These are phyloP conservation scores for Cordyceps pruinosa DNA, from an alignment of 2,329 filamentous ascomycete species.

Conservation along the genomic window DNA sequence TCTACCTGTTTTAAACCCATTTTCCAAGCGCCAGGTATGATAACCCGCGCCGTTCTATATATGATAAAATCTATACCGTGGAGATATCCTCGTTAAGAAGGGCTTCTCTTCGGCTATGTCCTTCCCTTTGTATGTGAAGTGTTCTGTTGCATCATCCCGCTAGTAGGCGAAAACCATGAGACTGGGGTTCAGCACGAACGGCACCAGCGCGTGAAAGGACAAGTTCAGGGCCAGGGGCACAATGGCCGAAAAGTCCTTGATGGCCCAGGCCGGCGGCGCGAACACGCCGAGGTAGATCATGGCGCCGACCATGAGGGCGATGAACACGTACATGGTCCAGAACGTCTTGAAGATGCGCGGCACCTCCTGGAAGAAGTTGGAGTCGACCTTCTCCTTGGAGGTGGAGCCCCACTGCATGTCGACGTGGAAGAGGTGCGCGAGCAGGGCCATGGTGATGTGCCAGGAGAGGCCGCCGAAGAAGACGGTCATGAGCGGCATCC, in stretches of 20 bases:
- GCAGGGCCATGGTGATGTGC: constrained; percentile 34
- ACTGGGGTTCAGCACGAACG: constrained; percentile 53
- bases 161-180: constrained; percentile 37
- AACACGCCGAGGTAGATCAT: constrained; percentile 43
- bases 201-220: constrained; percentile 49
- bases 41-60: not conserved
- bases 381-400: constrained; percentile 50
- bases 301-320: constrained; percentile 38
- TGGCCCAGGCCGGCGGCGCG: constrained; percentile 48
- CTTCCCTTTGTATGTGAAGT: no score
- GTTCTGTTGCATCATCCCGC: no score
- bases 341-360: constrained; percentile 48
- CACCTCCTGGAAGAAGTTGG: constrained; percentile 50
- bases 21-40: not conserved
- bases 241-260: constrained; percentile 52
- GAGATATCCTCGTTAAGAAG: not conserved
- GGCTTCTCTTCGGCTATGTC: not conserved
- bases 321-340: constrained; percentile 42
- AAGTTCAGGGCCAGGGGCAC: constrained; percentile 49
- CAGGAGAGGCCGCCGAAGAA: constrained; percentile 39
- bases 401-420: constrained; percentile 48
- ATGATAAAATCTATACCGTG: not conserved
- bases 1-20: not conserved
- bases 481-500: constrained; percentile 48
- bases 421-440: constrained; percentile 36